These are phyloP conservation scores for Sanguinoderma infundibulare DNA, from an alignment of 1,284 basidiomycete genomes.

Conservation along the genomic window DNA sequence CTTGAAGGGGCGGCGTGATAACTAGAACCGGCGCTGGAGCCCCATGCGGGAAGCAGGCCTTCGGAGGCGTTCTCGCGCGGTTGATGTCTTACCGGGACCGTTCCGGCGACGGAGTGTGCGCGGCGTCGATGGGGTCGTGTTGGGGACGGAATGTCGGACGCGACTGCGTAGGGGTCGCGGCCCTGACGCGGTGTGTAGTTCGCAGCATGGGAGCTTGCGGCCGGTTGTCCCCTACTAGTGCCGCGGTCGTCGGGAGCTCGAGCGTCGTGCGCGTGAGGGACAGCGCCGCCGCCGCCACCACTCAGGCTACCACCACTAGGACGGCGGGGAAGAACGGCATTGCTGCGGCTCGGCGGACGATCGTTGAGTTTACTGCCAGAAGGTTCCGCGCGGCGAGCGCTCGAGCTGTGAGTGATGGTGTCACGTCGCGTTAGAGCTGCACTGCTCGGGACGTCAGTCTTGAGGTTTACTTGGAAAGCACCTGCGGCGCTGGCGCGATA, in stretches of 20 bases:
- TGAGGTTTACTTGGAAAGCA: background rate
- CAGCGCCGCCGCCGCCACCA: too few species aligned
- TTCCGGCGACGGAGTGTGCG: background rate
- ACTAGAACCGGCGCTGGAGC: too few species aligned
- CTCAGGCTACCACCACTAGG: too few species aligned
- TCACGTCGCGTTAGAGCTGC: background rate
- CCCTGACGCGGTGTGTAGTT: background rate
- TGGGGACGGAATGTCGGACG: background rate
- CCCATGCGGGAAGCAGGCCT: background rate
- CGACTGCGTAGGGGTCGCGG: background rate
- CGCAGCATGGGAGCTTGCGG: background rate
- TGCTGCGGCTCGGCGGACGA: too few species aligned
- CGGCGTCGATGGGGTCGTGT: background rate
- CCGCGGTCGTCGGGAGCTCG: background rate
- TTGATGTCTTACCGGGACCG: too few species aligned
- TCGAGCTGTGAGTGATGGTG: background rate
- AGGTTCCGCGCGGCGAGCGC: background rate
- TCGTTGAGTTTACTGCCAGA: too few species aligned
- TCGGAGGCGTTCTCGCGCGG: background rate
- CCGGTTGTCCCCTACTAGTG: background rate
- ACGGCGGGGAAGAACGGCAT: too few species aligned
- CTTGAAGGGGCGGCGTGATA: too few species aligned
- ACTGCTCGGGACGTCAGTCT: background rate
- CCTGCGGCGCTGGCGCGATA: background rate
- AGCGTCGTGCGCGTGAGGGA: too few species aligned